These are phyloP conservation scores for Cinnamomum chago DNA, from an alignment of 164 flowering plant genomes.

Conservation along the genomic window DNA sequence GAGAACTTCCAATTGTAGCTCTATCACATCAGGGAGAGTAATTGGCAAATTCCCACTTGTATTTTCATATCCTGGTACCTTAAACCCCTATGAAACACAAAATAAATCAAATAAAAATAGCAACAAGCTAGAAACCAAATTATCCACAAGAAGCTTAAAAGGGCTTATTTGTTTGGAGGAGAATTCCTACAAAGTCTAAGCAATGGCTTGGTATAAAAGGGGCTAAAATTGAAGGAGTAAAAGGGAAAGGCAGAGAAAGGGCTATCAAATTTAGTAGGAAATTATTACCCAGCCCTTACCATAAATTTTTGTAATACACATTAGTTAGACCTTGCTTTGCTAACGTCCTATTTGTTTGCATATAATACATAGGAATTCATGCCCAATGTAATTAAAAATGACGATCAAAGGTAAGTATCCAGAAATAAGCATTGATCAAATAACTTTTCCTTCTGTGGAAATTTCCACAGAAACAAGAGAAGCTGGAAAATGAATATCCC, in stretches of 20 bases:
- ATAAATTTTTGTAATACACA: neutral
- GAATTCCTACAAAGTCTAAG: neutral
- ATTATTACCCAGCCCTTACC: no score
- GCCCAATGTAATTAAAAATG: no score
- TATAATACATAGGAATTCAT: no score
- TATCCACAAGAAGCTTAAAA: neutral
- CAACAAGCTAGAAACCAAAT: neutral
- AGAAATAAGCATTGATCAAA: no score
- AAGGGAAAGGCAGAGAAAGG: no score
- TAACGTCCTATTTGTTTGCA: neutral
- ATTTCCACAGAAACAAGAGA: no score
- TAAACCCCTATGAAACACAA: neutral
- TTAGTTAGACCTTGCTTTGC: neutral
- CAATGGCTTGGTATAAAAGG: neutral
- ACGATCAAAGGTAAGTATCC: no score
- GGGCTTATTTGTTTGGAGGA: no score
- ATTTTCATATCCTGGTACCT: neutral
- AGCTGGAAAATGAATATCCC: no score
- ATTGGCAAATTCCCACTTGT: neutral
- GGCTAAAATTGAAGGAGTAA: neutral
- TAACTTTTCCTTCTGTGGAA: no score
- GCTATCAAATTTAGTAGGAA: no score
- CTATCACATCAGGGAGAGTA: neutral
- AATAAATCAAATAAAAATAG: neutral
- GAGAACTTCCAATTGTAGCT: neutral